phyloP scores from a whole-genome alignment of 2,329 filamentous ascomycete genomes.

The Allantophomopsis cytisporea region DNA sequence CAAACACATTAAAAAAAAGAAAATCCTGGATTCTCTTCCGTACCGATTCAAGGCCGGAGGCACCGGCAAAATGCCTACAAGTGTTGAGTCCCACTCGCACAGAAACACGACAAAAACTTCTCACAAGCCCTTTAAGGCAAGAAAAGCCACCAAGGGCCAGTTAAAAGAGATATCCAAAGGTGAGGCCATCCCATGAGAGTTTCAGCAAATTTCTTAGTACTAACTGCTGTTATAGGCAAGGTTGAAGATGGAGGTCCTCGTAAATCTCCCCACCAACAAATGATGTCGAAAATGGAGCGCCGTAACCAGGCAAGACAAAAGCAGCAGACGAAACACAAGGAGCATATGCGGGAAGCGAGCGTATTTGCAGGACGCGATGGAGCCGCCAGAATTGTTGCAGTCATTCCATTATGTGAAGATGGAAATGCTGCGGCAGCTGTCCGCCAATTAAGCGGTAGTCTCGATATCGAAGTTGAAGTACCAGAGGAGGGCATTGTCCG shows the following conservation, averaged over 20 bases:
- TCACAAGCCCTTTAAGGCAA: slow-evolving; percentile 87
- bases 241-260: slow-evolving; percentile 26
- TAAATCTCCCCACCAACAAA: slow-evolving; percentile 86
- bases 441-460: slow-evolving; percentile 56
- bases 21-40: slow-evolving; percentile 57
- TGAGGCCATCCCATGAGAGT: slow-evolving; percentile 20
- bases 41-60: slow-evolving; percentile 80
- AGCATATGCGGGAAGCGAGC: slow-evolving; percentile 64
- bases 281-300: slow-evolving; percentile 94
- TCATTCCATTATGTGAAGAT: slow-evolving; percentile 71
- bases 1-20: slow-evolving; percentile 1
- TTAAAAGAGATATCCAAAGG: slow-evolving; percentile 79
- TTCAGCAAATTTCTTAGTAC: not conserved
- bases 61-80: slow-evolving; percentile 61
- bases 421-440: slow-evolving; percentile 56
- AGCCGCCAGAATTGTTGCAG: slow-evolving; percentile 75
- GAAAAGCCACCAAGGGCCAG: slow-evolving; percentile 77
- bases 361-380: slow-evolving; percentile 81
- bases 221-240: not conserved
- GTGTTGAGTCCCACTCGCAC: slow-evolving; percentile 65
- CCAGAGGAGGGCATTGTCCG: slow-evolving; percentile 42
- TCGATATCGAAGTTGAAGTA: slow-evolving; percentile 62
- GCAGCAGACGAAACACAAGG: slow-evolving; percentile 69
- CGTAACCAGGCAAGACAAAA: slow-evolving; percentile 91
- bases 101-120: slow-evolving; percentile 79